These are phyloP conservation scores for Punica granatum DNA, from an alignment of 345 rosid species.

Conservation along the genomic window DNA sequence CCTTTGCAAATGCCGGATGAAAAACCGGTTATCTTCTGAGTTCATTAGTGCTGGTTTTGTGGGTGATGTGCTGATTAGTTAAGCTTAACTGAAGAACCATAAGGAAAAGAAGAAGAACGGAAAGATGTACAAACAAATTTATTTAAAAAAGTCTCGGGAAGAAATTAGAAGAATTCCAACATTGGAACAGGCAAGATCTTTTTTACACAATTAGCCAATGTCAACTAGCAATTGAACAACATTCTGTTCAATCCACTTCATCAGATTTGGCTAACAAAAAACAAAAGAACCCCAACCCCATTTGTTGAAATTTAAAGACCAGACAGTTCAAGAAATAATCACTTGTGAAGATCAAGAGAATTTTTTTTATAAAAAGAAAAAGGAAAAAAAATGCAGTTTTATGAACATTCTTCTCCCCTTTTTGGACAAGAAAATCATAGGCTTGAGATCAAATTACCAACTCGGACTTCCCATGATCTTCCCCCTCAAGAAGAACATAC, in stretches of 20 bases:
- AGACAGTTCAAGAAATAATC: background rate
- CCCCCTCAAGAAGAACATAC: constrained; percentile 15
- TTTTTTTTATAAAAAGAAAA: background rate
- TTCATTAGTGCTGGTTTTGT: no score
- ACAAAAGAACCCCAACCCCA: background rate
- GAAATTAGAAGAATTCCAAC: background rate
- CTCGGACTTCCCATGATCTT: background rate
- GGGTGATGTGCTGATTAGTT: no score
- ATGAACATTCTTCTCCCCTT: background rate
- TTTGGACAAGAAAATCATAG: no score
- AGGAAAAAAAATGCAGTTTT: background rate
- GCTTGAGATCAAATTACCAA: background rate
- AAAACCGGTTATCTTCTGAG: no score
- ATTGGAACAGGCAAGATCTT: background rate
- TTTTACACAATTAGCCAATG: constrained; percentile 1
- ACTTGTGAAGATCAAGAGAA: no score
- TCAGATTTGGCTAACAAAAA: background rate
- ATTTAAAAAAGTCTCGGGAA: background rate
- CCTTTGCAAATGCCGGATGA: no score
- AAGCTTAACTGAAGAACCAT: no score
- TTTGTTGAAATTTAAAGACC: background rate
- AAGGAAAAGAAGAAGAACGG: no score
- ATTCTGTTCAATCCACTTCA: constrained; percentile 8
- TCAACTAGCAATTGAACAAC: constrained; percentile 7
- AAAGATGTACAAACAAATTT: background rate